Percentiles rank a stretch among this genome's conserved stretches.
phyloP scores from a whole-genome alignment of 805 yeast genomes.

The Nakazawaea sp. region DNA sequence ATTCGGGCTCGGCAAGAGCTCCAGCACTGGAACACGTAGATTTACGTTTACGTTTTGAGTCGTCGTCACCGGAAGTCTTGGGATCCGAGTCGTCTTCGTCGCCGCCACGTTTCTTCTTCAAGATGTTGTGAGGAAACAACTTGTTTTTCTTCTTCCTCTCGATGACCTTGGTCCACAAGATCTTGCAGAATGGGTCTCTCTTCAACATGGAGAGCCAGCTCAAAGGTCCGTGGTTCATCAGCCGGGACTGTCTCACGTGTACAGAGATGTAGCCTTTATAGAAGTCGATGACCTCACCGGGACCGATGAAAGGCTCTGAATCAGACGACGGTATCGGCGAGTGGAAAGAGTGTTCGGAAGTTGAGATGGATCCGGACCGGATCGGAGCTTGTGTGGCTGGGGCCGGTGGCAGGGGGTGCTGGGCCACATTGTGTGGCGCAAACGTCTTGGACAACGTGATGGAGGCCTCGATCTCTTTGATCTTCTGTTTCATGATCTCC shows the following conservation, averaged over 20 bases:
- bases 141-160: conserved; percentile 14
- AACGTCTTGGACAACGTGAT: conserved; percentile 26
- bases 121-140: conserved; percentile 8
- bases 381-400: too few relatives aligned
- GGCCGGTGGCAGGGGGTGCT: conserved; percentile 15
- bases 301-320: conserved; percentile 14
- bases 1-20: too few relatives aligned
- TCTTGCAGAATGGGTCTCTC: conserved; percentile 34
- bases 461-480: conserved; percentile 39
- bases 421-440: too few relatives aligned
- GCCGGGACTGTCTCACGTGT: conserved; percentile 30
- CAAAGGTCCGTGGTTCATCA: conserved; percentile 45
- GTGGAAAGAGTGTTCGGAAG: too few relatives aligned
- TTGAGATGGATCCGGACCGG: too few relatives aligned
- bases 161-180: conserved; percentile 25
- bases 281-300: conserved; percentile 32
- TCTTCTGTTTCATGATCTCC: conserved; percentile 32
- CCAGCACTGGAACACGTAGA: too few relatives aligned
- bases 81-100: conserved; percentile 10
- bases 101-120: conserved; percentile 15
- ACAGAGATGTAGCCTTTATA: conserved; percentile 37
- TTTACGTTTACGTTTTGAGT: too few relatives aligned
- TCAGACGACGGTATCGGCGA: background rate
- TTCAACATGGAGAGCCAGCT: conserved; percentile 40
- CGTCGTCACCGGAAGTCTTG: too few relatives aligned